Evolutionary conservation across 345 rosid genomes (phyloP).

Genomic region (Raphanus raphanistrum): DNA sequence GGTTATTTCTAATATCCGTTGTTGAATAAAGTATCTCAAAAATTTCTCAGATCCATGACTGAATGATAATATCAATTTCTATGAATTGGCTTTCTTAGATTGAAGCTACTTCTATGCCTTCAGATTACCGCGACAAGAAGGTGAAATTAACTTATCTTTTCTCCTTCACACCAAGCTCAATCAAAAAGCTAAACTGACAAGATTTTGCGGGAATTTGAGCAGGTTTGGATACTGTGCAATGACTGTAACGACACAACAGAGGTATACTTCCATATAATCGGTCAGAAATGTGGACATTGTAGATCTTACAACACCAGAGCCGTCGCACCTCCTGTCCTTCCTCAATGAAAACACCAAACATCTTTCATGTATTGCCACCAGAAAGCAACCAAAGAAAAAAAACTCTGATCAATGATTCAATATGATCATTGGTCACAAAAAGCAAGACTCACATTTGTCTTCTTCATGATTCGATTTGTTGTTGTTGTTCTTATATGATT

Average conservation of each 20-base stretch:
- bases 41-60: background rate
- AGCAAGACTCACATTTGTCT: slow-evolving; percentile 28
- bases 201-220: slow-evolving; percentile 15
- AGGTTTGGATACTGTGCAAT: slow-evolving; percentile 98
- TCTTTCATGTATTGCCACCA: slow-evolving; percentile 17
- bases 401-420: slow-evolving; percentile 2
- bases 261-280: slow-evolving; percentile 80
- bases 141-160: slow-evolving; percentile 31
- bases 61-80: background rate
- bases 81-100: slow-evolving; percentile 51
- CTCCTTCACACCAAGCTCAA: background rate
- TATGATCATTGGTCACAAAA: slow-evolving; percentile 16
- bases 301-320: slow-evolving; percentile 87
- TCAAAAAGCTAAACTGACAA: background rate
- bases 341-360: slow-evolving; percentile 49
- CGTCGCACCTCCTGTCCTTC: slow-evolving; percentile 81
- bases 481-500: slow-evolving; percentile 25
- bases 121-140: slow-evolving; percentile 84
- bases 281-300: slow-evolving; percentile 95
- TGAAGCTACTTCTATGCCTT: slow-evolving; percentile 84
- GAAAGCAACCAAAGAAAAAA: slow-evolving; percentile 18
- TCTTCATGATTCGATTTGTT: slow-evolving; percentile 31
- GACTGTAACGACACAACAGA: slow-evolving; percentile 98
- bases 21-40: background rate
- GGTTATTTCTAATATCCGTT: slow-evolving; percentile 46